Evolutionary conservation across 805 yeast species (phyloP), one percentile per base, ranked within the genome.

Genomic region (Lipomyces chichibuensis): DNA sequence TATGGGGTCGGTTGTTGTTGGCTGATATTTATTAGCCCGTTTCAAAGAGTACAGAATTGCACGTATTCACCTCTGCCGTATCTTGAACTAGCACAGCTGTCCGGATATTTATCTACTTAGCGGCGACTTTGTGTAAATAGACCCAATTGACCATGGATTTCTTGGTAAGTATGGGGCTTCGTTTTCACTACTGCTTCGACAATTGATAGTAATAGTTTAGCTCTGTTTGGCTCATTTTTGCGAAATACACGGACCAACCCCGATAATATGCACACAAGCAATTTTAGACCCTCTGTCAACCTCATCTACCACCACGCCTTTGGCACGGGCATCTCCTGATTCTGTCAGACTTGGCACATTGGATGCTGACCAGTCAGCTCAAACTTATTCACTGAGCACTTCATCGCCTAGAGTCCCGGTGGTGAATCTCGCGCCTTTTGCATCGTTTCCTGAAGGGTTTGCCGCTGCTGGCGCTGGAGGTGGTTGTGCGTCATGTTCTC

Each of bases 231-330:
- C 73, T 37, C 77, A 75, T 59, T 75, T 75, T 62, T 75, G 77
- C 58, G 77, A 75, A 64, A 23, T 71, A 29, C 77, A 75, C 39
- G 77, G 77, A 52, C 77, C 77, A 14, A 73, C 74, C 0, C 66
- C 75, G 35, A 65, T 75, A 13, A 53, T 75, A 55, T 75, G 77
- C 57, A 73, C 77, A 5, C 77, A 75, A 59, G 64, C 72, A 52
- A 62, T 74, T 25, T 25, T 52, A 52, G 55, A 52, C 9, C 8
- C 49, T 6, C 9, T 43, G n/a, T n/a, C 49, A n/a, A 3, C 49
- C 11, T 5, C 60, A 33, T n/a, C 49, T 3, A 17, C 49, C 11
- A 17, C 63, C n/a, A 8, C 57, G 63, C 60, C 25, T 57, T 49
- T 20, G 20, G n/a, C 37, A 9, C 23, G 49, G 9, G 49, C 49